Evolutionary conservation across 2,329 filamentous ascomycete genomes (phyloP).

Genomic region (Apiospora hydei): DNA sequence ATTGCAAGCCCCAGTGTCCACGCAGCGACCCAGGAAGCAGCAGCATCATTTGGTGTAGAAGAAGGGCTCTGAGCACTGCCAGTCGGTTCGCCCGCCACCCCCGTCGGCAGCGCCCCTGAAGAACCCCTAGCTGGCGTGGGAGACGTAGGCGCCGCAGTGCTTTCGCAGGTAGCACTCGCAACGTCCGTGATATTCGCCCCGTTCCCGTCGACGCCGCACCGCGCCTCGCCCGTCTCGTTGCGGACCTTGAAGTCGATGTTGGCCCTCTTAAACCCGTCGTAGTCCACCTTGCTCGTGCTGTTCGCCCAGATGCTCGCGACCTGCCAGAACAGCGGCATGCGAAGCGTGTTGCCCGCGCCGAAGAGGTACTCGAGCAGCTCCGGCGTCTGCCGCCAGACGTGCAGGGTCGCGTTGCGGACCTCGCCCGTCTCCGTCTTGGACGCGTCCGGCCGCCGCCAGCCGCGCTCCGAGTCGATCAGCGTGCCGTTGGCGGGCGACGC

Average conservation of each 20-base stretch:
- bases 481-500: slow-evolving; percentile 24
- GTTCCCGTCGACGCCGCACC: slow-evolving; percentile 25
- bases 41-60: neutral
- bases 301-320: slow-evolving; percentile 24
- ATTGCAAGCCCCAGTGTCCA: neutral
- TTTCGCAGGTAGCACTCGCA: neutral
- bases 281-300: slow-evolving; percentile 22
- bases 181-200: neutral
- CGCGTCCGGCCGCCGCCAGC: slow-evolving; percentile 15
- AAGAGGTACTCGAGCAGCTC: slow-evolving; percentile 24
- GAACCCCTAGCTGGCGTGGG: neutral
- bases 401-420: slow-evolving; percentile 30
- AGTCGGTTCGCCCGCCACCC: neutral
- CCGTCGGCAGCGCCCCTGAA: neutral
- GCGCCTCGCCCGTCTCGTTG: slow-evolving; percentile 27
- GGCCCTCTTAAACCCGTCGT: slow-evolving; percentile 25
- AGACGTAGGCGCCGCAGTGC: neutral
- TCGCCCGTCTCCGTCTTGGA: slow-evolving; percentile 8
- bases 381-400: slow-evolving; percentile 29
- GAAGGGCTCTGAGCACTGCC: neutral
- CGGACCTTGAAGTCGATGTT: slow-evolving; percentile 29
- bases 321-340: slow-evolving; percentile 21
- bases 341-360: neutral
- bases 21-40: neutral
- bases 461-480: neutral